Base-by-base conservation (phyloP, 768 basidiomycete species). In the Butyriboletus loyo region DNA sequence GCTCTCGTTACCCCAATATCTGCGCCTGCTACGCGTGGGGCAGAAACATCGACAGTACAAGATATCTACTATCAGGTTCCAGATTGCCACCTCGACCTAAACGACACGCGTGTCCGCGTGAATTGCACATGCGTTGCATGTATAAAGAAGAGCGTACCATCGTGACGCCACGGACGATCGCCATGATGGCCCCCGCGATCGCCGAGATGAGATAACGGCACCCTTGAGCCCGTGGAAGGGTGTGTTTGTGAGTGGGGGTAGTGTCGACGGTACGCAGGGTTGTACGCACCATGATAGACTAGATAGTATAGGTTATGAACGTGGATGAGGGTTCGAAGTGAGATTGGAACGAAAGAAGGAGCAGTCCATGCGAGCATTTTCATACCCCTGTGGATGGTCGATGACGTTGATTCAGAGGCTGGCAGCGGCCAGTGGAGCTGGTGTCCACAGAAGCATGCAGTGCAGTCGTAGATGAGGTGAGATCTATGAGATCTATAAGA, bases 81-180 rank as follows among this genome's bases (percentile, higher is more conserved):
- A 81, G 52, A 86, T 86, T 0, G 83, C 80, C 10, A 85, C 81
- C 41, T 86, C 74, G 36, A 87, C 71, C 86, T 87, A 56, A 55
- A 35, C 30, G 8, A 31, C 4, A 21, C 19, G 7, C 19, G 14
- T 28, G 19, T 41, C 40, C 19, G 32, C 32, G 5, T 1, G 31
- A 32, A 32, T 1, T 6, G 6, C 13, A 15, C 5, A 32, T 30
- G 2, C 30, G 13, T 14, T 32, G 3, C 19, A 21, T 25, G 13
- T 1, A 24, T 10, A 14, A 25, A 13, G 27, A n/a, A 6, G 43
- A n/a, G 74, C 81, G 47, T 58, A 87, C 85, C n/a, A 72, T 75
- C 13, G 81, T 82, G 53, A 89, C 78, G 9, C 68, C 81, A 53
- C 74, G 59, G 41, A 87, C 74, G 52, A 87, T 84, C 35, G 82